Percentiles rank a stretch among this genome's conserved stretches.
Evolutionary conservation across 2,329 filamentous ascomycete genomes (phyloP).

Genomic region (Diaporthe batatas): DNA sequence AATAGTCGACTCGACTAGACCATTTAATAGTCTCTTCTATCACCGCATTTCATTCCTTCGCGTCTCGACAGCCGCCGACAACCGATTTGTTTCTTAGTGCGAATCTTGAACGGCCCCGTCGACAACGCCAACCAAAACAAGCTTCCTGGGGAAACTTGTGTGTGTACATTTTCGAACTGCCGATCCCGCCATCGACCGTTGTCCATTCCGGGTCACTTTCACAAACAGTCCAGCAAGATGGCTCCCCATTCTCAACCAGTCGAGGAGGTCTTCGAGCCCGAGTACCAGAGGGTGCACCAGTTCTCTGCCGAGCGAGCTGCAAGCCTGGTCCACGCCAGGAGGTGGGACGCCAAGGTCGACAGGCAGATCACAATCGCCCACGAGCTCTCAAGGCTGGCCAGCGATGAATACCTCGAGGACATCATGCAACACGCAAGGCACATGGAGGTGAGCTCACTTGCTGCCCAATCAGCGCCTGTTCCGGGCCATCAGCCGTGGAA

Average conservation of each 20-base stretch:
- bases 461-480: conserved; percentile 36
- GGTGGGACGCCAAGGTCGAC: conserved; percentile 58
- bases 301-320: conserved; percentile 42
- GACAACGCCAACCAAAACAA: conserved; percentile 50
- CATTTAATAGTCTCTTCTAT: conserved; percentile 48
- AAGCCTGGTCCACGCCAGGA: conserved; percentile 41
- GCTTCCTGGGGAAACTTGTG: conserved; percentile 67
- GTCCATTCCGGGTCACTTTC: conserved; percentile 43
- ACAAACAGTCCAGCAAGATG: conserved; percentile 48
- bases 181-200: conserved; percentile 10
- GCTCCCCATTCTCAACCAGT: conserved; percentile 52
- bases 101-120: conserved; percentile 46
- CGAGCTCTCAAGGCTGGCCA: conserved; percentile 86
- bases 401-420: conserved; percentile 94
- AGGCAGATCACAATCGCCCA: conserved; percentile 90
- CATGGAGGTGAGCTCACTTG: conserved; percentile 79
- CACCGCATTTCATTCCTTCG: conserved; percentile 32
- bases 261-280: conserved; percentile 42
- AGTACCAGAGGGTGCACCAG: conserved; percentile 39
- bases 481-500: background rate
- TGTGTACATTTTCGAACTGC: conserved; percentile 33
- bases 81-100: conserved; percentile 48
- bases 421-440: conserved; percentile 93
- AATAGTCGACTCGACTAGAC: conserved; percentile 61
- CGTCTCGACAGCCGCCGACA: conserved; percentile 20